Percentiles rank a stretch among this genome's conserved stretches.
phyloP scores from a whole-genome alignment of 2,329 filamentous ascomycete species.

The Zymoseptoria crescenta region DNA sequence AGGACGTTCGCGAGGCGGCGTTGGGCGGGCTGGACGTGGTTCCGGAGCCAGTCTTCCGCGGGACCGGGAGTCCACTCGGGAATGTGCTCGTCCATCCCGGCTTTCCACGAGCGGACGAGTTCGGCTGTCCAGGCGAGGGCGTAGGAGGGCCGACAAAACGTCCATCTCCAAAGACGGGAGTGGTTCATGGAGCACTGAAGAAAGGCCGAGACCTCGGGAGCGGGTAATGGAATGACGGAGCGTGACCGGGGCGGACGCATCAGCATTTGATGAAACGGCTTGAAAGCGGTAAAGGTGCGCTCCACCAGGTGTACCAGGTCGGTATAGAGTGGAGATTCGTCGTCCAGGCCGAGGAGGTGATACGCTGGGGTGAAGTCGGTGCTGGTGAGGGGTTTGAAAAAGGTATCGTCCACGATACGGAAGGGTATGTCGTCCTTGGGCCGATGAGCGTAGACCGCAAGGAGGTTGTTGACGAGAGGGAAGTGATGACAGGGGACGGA shows the following conservation, averaged over 20 bases:
- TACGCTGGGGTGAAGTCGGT: background rate
- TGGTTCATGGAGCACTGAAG: background rate
- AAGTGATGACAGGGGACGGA: background rate
- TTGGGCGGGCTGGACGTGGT: background rate
- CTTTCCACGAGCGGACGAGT: background rate
- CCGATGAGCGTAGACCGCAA: background rate
- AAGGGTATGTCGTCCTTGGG: background rate
- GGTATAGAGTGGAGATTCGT: background rate
- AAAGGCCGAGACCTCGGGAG: background rate
- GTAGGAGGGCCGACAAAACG: background rate
- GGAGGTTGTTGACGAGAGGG: background rate
- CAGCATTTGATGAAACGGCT: too few relatives aligned
- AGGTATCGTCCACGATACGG: background rate
- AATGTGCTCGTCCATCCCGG: background rate
- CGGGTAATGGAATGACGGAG: background rate
- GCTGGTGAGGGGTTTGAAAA: background rate
- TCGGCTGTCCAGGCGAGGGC: background rate
- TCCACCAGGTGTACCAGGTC: background rate
- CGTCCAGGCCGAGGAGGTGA: background rate
- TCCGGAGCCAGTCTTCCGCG: background rate
- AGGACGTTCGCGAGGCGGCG: background rate
- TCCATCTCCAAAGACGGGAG: too few relatives aligned
- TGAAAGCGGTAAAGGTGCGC: too few relatives aligned
- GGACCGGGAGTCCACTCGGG: too few relatives aligned
- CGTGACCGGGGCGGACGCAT: too few relatives aligned